These are phyloP conservation scores for Colletotrichum sp. DNA, from an alignment of 2,329 filamentous ascomycete genomes.

Conservation along the genomic window DNA sequence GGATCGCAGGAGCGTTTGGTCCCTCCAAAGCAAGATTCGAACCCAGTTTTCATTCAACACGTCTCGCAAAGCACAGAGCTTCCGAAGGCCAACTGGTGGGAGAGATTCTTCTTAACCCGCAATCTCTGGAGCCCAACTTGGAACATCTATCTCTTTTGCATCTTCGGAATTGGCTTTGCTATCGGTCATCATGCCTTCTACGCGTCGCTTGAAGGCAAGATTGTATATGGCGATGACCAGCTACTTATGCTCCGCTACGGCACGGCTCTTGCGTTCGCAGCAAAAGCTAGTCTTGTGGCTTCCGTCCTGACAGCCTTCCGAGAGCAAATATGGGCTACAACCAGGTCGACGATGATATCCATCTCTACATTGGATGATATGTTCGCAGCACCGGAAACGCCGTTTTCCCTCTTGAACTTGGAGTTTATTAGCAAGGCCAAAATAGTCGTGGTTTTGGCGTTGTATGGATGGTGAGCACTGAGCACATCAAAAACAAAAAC, in stretches of 20 bases:
- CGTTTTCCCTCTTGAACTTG: background rate
- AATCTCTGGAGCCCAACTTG: conserved; percentile 37
- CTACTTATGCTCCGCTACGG: conserved; percentile 38
- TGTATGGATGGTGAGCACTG: no score
- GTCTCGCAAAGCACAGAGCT: background rate
- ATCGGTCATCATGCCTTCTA: conserved; percentile 40
- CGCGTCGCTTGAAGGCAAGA: conserved; percentile 29
- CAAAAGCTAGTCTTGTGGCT: conserved; percentile 37
- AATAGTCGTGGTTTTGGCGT: no score
- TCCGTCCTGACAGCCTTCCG: conserved; percentile 24
- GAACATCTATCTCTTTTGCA: conserved; percentile 36
- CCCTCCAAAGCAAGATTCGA: background rate
- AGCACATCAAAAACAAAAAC: no score
- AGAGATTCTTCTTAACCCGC: background rate
- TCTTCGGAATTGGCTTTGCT: conserved; percentile 32
- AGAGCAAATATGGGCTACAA: background rate
- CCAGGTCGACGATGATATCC: fast-evolving
- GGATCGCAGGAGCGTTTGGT: background rate
- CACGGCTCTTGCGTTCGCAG: conserved; percentile 35
- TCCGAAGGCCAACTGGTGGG: background rate
- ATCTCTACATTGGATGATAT: background rate
- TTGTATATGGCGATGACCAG: conserved; percentile 29
- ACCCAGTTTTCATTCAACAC: background rate
- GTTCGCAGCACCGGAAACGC: background rate
- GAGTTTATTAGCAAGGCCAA: no score